Evolutionary conservation across 179 eudicot genomes (phyloP), one percentile per base, ranked within the genome.

Genomic region (Beta lomatogona): DNA sequence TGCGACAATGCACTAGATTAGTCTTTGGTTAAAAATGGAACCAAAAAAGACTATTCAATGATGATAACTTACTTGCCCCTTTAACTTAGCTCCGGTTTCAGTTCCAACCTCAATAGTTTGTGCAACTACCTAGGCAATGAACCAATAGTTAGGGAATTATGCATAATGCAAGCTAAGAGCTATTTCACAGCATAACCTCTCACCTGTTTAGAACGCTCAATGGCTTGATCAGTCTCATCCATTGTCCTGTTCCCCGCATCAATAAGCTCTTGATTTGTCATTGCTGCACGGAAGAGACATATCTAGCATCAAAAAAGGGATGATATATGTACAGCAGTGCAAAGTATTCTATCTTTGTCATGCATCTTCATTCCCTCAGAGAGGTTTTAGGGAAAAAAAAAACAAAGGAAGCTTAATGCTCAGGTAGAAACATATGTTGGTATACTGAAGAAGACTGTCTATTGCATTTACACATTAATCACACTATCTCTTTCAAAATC

Each of bases 141-240:
- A 77, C 53, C 59, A 58, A 18, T 21, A 4, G 41, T 63, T 67
- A 48, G 77, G 63, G 36, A 65, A 66, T 22, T 44, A 45, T 44
- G 36, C 72, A 60, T 10, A 25, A 18, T 69, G 21, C 52, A 52
- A 68, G 80, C 57, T 58, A 73, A 68, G 44, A 81, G 31, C 19
- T 6, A 59, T 53, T 9, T 57, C 31, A 80, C 48, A 58, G 52
- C 61, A 61, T 8, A 77, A 36, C 8, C 69, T n/a, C 25, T 59
- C 64, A 95, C 98, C 93, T 91, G 91, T 87, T 94, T 95, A 61
- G 99, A 95, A 66, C 97, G 99, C 80, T 95, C 98, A 85, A 95
- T 94, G 67, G 99, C 98, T 81, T 95, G 99, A 89, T 95, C 99
- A 81, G 99, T 95, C 89, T 92, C 95, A 88, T 94, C 91, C 99